Base-by-base conservation (phyloP, 2,329 filamentous ascomycete species). In the Colletotrichum gigasporum region DNA sequence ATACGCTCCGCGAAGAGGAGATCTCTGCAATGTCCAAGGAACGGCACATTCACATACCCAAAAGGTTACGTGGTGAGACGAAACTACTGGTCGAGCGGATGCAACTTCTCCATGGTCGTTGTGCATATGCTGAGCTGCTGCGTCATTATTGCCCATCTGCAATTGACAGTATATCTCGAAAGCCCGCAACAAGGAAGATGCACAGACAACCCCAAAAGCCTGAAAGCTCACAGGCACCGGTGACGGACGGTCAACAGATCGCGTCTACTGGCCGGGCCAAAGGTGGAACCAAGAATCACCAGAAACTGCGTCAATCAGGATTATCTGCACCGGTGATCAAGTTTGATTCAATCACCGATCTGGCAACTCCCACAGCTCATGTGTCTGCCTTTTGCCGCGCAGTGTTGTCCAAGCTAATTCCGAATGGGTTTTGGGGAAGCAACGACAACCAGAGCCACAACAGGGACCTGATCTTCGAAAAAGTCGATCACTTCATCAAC, bases 351-450 rank as follows among this genome's bases (percentile, higher is more conserved):
- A 79, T 96, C 44, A 87, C 89, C 32, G 86, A 91, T 18, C 79
- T 92, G 69, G 90, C 94, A 2, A 93, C 89, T 14, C 86, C 91
- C 0, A 68, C 80, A 3, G 79, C 88, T 1, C 84, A 88, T 48
- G 91, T 98, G 2, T 97, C 94, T 4, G 90, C 92, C 0, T 98
- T 97, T 72, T 97, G 94, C 74, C 91, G 91, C 71, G 91, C 93
- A 3, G 89, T 90, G 0, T 73, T 97, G 28, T 81, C 80, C 18
- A 91, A 86, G 62, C 79, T 97, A 14, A 85, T 99, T 26, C 95
- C 95, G 0, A 80, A 83, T 42, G 85, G 82, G 3, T 90, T 97
- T 61, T 97, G 92, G 88, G 94, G 94, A 0, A 69, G 73, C 16
- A 86, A 84, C 1, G 73, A 83, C 1, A 75, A 77, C 0, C 83